Evolutionary conservation across 2,329 filamentous ascomycete genomes (phyloP).

Genomic region (Chrysosporium queenslandicum): DNA sequence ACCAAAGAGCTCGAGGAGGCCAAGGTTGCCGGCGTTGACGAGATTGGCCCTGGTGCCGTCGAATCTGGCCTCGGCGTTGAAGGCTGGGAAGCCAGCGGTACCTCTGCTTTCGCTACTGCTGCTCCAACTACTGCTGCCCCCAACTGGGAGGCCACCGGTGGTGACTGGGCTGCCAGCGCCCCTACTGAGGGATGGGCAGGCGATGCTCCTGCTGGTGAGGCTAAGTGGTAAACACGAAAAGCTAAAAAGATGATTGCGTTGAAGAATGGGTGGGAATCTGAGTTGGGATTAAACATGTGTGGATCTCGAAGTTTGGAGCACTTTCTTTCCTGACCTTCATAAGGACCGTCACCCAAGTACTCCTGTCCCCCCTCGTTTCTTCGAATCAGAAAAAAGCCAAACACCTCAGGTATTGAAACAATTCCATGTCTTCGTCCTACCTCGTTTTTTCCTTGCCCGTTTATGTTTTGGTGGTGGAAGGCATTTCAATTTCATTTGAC

Average conservation of each 20-base stretch:
- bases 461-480: neutral
- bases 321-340: neutral
- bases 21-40: constrained; percentile 75
- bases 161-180: constrained; percentile 43
- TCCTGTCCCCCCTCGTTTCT: neutral
- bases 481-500: constrained; percentile 38
- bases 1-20: constrained; percentile 87
- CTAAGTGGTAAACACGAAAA: constrained; percentile 33
- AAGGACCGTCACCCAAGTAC: neutral
- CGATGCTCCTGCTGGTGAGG: constrained; percentile 21
- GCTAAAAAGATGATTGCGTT: neutral
- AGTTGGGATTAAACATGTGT: neutral
- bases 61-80: constrained; percentile 65
- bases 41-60: constrained; percentile 68
- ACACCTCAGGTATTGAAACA: constrained; percentile 1
- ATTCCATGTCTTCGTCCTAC: neutral
- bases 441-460: neutral
- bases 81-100: constrained; percentile 73
- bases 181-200: constrained; percentile 36
- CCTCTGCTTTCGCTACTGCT: constrained; percentile 52
- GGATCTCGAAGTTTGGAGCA: neutral
- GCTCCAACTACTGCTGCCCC: constrained; percentile 52
- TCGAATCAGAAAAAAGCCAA: constrained; percentile 13
- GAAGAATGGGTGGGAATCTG: neutral
- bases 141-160: constrained; percentile 52